A percentile compares a stretch with the other conserved stretches of the same genome.
phyloP scores from a whole-genome alignment of 257 asterid genomes.

The Solanum dulcamara region DNA sequence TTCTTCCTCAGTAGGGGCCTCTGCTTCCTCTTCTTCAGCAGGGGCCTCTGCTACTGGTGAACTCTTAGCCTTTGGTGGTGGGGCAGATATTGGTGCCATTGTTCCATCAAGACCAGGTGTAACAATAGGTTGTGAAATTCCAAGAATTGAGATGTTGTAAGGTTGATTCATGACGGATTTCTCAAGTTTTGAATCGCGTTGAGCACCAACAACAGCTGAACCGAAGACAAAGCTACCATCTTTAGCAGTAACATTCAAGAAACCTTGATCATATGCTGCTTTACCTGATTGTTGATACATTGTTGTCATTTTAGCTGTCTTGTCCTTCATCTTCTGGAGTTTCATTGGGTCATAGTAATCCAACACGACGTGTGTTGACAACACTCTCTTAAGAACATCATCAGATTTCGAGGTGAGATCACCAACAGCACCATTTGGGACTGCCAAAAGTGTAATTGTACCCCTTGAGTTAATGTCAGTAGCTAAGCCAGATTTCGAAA shows the following conservation, averaged over 20 bases:
- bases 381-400: slow-evolving; percentile 27
- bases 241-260: slow-evolving; percentile 26
- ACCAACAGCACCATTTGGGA: slow-evolving; percentile 32
- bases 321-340: slow-evolving; percentile 27
- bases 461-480: slow-evolving; percentile 28
- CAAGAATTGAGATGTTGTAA: slow-evolving; percentile 51
- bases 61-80: slow-evolving; percentile 22
- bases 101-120: slow-evolving; percentile 48
- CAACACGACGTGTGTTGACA: slow-evolving; percentile 52
- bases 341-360: slow-evolving; percentile 58
- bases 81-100: neutral
- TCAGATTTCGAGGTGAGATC: slow-evolving; percentile 15
- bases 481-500: slow-evolving; percentile 28
- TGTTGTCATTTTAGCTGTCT: slow-evolving; percentile 31
- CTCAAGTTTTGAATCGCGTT: slow-evolving; percentile 6
- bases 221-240: slow-evolving; percentile 40
- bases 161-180: slow-evolving; percentile 35
- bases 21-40: neutral
- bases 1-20: neutral
- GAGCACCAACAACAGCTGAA: slow-evolving; percentile 43
- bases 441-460: slow-evolving; percentile 57
- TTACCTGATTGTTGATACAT: slow-evolving; percentile 36
- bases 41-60: neutral
- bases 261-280: slow-evolving; percentile 36
- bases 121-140: slow-evolving; percentile 29